phyloP scores from a whole-genome alignment of 2,329 filamentous ascomycete genomes.

The Colletotrichum brevisporum region DNA sequence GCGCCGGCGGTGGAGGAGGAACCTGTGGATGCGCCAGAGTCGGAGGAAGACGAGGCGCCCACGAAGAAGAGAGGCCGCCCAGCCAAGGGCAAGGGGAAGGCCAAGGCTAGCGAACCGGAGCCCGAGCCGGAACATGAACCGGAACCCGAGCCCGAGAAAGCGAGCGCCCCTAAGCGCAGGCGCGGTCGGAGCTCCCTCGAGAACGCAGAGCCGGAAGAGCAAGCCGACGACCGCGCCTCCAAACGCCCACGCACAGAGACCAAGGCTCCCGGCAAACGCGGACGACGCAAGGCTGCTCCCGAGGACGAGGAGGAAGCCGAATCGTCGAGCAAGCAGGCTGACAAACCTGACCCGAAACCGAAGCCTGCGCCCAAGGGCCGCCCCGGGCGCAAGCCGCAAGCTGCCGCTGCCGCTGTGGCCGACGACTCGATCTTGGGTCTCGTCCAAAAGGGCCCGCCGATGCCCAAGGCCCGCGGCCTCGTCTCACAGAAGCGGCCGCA shows the following conservation, averaged over 20 bases:
- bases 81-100: conserved; percentile 41
- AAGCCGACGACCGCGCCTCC: conserved; percentile 37
- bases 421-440: conserved; percentile 62
- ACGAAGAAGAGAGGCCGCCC: conserved; percentile 35
- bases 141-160: conserved; percentile 40
- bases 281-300: conserved; percentile 44
- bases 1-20: conserved; percentile 18
- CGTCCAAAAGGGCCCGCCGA: conserved; percentile 67
- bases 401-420: conserved; percentile 54
- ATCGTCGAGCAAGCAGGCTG: conserved; percentile 30
- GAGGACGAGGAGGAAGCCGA: conserved; percentile 40
- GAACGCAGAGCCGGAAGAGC: conserved; percentile 34
- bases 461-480: conserved; percentile 68
- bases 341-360: conserved; percentile 44
- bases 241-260: conserved; percentile 43
- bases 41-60: conserved; percentile 42
- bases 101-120: conserved; percentile 19
- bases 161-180: conserved; percentile 34
- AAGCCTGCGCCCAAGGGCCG: conserved; percentile 45
- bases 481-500: conserved; percentile 66
- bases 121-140: conserved; percentile 17
- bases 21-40: conserved; percentile 44
- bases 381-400: conserved; percentile 53
- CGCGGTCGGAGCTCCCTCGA: conserved; percentile 35
- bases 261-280: conserved; percentile 41